These are phyloP conservation scores for Vitis rupestris DNA, from an alignment of 164 flowering plant genomes.

Conservation along the genomic window DNA sequence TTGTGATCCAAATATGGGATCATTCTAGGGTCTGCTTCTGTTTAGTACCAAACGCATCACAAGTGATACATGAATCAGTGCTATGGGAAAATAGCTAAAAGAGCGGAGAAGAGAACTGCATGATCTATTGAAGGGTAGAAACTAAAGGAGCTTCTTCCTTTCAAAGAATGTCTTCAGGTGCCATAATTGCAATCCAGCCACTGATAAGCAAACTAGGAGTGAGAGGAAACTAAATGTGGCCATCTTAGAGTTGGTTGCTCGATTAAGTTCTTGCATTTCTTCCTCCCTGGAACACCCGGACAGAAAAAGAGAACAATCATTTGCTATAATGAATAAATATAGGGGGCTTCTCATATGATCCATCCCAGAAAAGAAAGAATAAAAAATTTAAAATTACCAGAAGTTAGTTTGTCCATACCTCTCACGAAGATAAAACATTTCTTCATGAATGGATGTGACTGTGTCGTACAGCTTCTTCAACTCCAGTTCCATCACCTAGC, in stretches of 20 bases:
- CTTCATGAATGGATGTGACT: slow-evolving; percentile 64
- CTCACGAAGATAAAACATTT: slow-evolving; percentile 79
- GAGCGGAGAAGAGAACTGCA: background rate
- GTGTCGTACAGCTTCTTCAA: slow-evolving; percentile 58
- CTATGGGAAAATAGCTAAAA: background rate
- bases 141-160: slow-evolving; percentile 81
- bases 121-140: background rate
- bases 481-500: slow-evolving; percentile 72
- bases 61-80: background rate
- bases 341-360: no score
- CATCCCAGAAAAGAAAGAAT: no score
- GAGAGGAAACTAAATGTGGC: slow-evolving; percentile 54
- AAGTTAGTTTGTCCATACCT: slow-evolving; percentile 38
- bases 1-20: no score
- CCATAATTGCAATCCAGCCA: slow-evolving; percentile 80
- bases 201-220: slow-evolving; percentile 60
- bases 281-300: slow-evolving; percentile 55
- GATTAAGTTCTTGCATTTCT: slow-evolving; percentile 75
- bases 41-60: no score
- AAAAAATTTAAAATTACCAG: no score
- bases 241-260: slow-evolving; percentile 67
- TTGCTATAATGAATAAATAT: no score
- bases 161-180: slow-evolving; percentile 82
- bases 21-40: no score
- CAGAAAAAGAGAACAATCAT: no score